Percentiles rank a stretch among this genome's conserved stretches.
These are phyloP conservation scores for Annulohypoxylon moriforme DNA, from an alignment of 495 filamentous ascomycete species.

Conservation along the genomic window DNA sequence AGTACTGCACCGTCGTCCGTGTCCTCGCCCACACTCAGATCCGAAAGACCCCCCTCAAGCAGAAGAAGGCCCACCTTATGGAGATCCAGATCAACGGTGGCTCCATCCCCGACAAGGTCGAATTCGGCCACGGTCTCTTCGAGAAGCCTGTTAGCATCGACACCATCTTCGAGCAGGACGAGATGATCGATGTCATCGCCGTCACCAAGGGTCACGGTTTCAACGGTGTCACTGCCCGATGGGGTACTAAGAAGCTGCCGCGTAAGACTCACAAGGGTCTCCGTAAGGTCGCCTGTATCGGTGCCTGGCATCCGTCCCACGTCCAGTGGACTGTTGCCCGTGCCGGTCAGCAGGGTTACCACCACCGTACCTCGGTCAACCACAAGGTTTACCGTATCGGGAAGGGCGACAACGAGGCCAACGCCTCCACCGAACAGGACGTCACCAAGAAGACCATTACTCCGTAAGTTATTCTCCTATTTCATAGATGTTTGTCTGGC, in stretches of 20 bases:
- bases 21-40: slow-evolving; percentile 99
- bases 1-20: slow-evolving; percentile 99
- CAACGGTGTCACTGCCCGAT: slow-evolving; percentile 95
- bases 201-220: slow-evolving; percentile 99
- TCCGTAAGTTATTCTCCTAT: slow-evolving; percentile 80
- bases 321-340: slow-evolving; percentile 99
- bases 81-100: slow-evolving; percentile 99
- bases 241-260: slow-evolving; percentile 99
- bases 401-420: slow-evolving; percentile 85
- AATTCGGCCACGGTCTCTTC: slow-evolving; percentile 92
- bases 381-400: slow-evolving; percentile 99
- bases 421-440: slow-evolving; percentile 95
- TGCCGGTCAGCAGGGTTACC: slow-evolving; percentile 99
- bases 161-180: slow-evolving; percentile 98
- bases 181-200: slow-evolving; percentile 99
- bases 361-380: slow-evolving; percentile 99
- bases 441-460: slow-evolving; percentile 99
- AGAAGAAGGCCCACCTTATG: slow-evolving; percentile 99
- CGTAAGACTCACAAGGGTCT: slow-evolving; percentile 99
- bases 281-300: slow-evolving; percentile 99
- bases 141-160: slow-evolving; percentile 96
- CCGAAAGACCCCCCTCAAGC: slow-evolving; percentile 98
- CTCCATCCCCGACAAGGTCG: slow-evolving; percentile 92
- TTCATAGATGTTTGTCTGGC: not conserved
- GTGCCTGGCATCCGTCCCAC: slow-evolving; percentile 99